phyloP scores from a whole-genome alignment of 192 early-diverging fungal species.

The Gonapodya prolifera region DNA sequence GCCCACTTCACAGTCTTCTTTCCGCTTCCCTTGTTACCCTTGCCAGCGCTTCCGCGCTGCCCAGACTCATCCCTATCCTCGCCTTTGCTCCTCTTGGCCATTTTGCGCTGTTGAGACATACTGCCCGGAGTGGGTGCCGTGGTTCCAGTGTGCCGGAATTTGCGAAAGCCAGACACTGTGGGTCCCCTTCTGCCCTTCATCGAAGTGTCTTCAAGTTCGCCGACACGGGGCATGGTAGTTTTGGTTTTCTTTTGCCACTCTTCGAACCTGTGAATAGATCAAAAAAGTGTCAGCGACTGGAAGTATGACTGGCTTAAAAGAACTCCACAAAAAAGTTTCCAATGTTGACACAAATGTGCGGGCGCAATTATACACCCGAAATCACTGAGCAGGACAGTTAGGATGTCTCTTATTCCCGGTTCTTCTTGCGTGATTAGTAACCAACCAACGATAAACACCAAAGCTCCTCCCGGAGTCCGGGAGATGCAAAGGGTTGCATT shows the following conservation, averaged over 20 bases:
- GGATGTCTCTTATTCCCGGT: neutral
- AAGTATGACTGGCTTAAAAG: too few relatives aligned
- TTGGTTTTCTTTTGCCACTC: slow-evolving; percentile 88
- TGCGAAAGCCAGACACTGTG: slow-evolving; percentile 31
- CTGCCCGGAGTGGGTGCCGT: slow-evolving; percentile 35
- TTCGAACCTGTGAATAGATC: slow-evolving; percentile 50
- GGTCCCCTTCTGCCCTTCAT: slow-evolving; percentile 23
- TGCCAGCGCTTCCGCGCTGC: slow-evolving; percentile 12
- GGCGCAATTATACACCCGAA: neutral
- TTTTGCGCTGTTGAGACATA: neutral
- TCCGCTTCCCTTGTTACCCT: slow-evolving; percentile 7
- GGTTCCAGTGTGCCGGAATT: slow-evolving; percentile 67
- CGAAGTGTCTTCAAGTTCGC: slow-evolving; percentile 65
- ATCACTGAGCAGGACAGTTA: neutral
- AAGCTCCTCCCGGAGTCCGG: neutral
- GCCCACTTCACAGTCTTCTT: slow-evolving; percentile 19
- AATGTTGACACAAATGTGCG: neutral
- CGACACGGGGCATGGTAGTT: slow-evolving; percentile 61
- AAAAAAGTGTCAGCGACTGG: too few relatives aligned
- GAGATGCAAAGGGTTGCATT: neutral
- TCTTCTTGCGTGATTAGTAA: neutral
- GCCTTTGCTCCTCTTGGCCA: neutral
- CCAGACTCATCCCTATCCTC: slow-evolving; percentile 6
- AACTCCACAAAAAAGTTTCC: too few relatives aligned
- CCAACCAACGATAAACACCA: neutral